phyloP scores from a whole-genome alignment of 176 grass and related monocot species.

The Raddia guianensis region DNA sequence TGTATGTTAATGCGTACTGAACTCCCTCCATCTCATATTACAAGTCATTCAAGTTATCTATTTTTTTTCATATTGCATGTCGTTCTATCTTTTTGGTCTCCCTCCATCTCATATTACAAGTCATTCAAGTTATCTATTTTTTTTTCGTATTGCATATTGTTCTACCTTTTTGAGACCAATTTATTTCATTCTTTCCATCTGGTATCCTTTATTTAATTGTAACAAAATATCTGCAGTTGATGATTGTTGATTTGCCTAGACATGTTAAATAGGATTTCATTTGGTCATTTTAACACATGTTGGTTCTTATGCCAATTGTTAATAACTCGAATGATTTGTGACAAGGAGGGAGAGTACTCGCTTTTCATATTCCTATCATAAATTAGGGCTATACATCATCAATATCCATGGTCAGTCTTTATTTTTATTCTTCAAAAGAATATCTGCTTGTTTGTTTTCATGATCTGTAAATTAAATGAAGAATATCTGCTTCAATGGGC shows the following conservation, averaged over 20 bases:
- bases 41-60: background rate
- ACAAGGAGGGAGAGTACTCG: background rate
- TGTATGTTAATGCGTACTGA: background rate
- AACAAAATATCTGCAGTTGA: conserved; percentile 2
- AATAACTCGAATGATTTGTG: conserved; percentile 31
- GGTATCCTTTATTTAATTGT: background rate
- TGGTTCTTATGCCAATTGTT: background rate
- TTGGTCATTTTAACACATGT: conserved; percentile 17
- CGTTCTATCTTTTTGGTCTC: too few relatives aligned
- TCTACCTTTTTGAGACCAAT: conserved; percentile 4
- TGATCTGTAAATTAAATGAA: background rate
- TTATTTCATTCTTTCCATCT: conserved; percentile 1
- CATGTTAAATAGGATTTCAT: conserved; percentile 21
- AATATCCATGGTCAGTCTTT: conserved; percentile 8
- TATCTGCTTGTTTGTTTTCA: background rate
- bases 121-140: conserved; percentile 1
- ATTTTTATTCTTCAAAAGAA: conserved; percentile 27
- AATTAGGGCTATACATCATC: conserved; percentile 23
- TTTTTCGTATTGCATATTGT: background rate
- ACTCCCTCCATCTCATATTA: background rate
- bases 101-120: background rate
- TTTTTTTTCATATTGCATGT: background rate
- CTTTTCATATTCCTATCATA: conserved; percentile 23
- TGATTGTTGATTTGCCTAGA: conserved; percentile 23
- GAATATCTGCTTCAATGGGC: background rate